These are phyloP conservation scores for Takashimella koratensis DNA, from an alignment of 1,284 basidiomycete genomes.

Conservation along the genomic window DNA sequence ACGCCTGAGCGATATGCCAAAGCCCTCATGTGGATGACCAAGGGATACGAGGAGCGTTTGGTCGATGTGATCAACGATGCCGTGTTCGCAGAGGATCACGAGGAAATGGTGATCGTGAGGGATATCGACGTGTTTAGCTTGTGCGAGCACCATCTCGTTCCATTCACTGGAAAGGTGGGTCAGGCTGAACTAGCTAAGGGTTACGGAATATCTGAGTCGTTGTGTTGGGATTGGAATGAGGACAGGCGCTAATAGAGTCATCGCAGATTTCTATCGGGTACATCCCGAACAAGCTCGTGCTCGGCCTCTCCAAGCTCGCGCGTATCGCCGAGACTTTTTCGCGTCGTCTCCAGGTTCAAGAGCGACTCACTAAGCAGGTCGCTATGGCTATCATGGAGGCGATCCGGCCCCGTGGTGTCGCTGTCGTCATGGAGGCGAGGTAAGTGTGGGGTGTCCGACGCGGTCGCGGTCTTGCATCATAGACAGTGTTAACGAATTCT, in stretches of 20 bases:
- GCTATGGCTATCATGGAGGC: constrained; percentile 96
- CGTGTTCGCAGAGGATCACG: constrained; percentile 97
- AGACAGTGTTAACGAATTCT: too few relatives aligned
- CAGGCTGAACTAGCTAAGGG: too few relatives aligned
- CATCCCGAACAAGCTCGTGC: constrained; percentile 91
- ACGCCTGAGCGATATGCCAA: constrained; percentile 97
- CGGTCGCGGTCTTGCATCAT: too few relatives aligned
- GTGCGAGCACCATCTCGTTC: constrained; percentile 98
- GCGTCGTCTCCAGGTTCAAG: constrained; percentile 92
- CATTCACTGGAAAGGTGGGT: constrained; percentile 92
- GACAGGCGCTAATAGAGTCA: too few relatives aligned
- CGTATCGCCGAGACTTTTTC: constrained; percentile 97
- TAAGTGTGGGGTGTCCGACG: constrained; percentile 58
- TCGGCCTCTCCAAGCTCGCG: constrained; percentile 96
- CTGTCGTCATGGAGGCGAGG: constrained; percentile 98
- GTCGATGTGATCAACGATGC: constrained; percentile 97
- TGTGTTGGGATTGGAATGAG: too few relatives aligned
- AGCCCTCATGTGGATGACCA: constrained; percentile 98
- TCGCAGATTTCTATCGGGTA: constrained; percentile 75
- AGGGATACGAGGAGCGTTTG: constrained; percentile 93
- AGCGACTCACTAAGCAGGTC: constrained; percentile 95
- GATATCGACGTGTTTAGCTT: constrained; percentile 97
- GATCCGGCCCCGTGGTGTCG: constrained; percentile 94
- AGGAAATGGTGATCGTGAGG: constrained; percentile 98
- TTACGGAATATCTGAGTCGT: too few relatives aligned